A percentile compares a stretch with the other conserved stretches of the same genome.
Conservation (phyloP, 2,329 filamentous ascomycete genomes). For the Bipolaris sorokiniana region DNA sequence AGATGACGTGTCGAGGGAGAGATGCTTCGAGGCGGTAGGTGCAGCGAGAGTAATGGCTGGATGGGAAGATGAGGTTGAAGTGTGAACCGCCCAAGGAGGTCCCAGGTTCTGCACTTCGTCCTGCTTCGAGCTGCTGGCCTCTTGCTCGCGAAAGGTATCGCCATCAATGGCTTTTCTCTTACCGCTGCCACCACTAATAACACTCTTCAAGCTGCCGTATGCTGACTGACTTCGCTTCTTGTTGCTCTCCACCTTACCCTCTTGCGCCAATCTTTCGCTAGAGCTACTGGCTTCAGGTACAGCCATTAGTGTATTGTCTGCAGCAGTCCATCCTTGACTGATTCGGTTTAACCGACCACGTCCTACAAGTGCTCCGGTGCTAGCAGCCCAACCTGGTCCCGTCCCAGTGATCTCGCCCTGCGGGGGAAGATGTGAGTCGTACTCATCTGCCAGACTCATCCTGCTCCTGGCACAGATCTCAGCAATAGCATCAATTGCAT, state of each 20-base stretch:
- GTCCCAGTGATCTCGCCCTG: conserved; percentile 60
- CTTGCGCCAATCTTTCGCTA: conserved; percentile 50
- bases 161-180: conserved; percentile 35
- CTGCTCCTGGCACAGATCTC: conserved; percentile 67
- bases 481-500: conserved; percentile 66
- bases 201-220: conserved; percentile 49
- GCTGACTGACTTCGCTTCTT: conserved; percentile 46
- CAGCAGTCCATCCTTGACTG: conserved; percentile 43
- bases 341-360: conserved; percentile 41
- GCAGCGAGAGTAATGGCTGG: conserved; percentile 43
- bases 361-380: conserved; percentile 38
- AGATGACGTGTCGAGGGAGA: conserved; percentile 42
- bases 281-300: conserved; percentile 57
- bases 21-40: conserved; percentile 45
- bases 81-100: conserved; percentile 39
- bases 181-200: conserved; percentile 45
- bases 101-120: conserved; percentile 20
- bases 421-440: conserved; percentile 66
- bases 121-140: conserved; percentile 19
- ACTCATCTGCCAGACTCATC: conserved; percentile 67
- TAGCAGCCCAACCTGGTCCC: conserved; percentile 36
- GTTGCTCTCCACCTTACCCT: conserved; percentile 28
- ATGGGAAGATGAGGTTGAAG: conserved; percentile 32
- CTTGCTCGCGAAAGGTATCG: conserved; percentile 28
- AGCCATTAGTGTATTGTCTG: conserved; percentile 52